Evolutionary conservation across 1,139 yeast genomes (phyloP).

Genomic region (Geotrichum klebahnii): DNA sequence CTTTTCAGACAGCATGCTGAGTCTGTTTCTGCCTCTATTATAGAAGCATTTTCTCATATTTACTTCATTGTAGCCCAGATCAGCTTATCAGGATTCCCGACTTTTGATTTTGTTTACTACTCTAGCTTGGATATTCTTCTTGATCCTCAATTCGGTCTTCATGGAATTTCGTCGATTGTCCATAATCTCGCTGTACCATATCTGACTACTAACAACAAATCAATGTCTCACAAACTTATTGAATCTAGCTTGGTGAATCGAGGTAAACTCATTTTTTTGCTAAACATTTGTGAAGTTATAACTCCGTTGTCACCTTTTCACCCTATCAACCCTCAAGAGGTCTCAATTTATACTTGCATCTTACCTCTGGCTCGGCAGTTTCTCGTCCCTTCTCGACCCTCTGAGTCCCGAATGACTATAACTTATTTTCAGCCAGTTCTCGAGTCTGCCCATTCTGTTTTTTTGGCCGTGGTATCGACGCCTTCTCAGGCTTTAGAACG

Average conservation of each 20-base stretch:
- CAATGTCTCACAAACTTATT: not conserved
- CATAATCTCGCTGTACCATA: constrained; percentile 13
- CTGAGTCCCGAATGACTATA: constrained; percentile 11
- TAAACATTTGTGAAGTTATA: constrained; percentile 58
- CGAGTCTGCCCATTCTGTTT: constrained; percentile 67
- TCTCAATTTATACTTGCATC: constrained; percentile 39
- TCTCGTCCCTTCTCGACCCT: constrained; percentile 37
- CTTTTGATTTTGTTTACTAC: constrained; percentile 61
- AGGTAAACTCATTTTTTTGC: constrained; percentile 52
- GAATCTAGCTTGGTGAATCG: constrained; percentile 40
- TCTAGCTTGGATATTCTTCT: constrained; percentile 49
- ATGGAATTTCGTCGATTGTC: constrained; percentile 8
- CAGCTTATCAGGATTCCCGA: constrained; percentile 69
- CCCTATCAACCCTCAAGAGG: constrained; percentile 19
- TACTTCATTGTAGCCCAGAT: constrained; percentile 55
- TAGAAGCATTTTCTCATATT: constrained; percentile 50
- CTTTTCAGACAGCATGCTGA: constrained; percentile 23
- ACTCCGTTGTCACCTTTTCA: constrained; percentile 37
- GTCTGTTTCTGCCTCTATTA: constrained; percentile 40
- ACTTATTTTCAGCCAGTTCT: constrained; percentile 42
- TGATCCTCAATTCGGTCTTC: constrained; percentile 31
- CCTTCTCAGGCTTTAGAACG: constrained; percentile 19
- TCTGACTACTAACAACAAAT: not conserved
- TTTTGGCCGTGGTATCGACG: constrained; percentile 40
- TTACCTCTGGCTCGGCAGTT: constrained; percentile 46